Evolutionary conservation across 2,329 filamentous ascomycete species (phyloP), one percentile per base, ranked within the genome.

Genomic region (Cladophialophora exuberans): DNA sequence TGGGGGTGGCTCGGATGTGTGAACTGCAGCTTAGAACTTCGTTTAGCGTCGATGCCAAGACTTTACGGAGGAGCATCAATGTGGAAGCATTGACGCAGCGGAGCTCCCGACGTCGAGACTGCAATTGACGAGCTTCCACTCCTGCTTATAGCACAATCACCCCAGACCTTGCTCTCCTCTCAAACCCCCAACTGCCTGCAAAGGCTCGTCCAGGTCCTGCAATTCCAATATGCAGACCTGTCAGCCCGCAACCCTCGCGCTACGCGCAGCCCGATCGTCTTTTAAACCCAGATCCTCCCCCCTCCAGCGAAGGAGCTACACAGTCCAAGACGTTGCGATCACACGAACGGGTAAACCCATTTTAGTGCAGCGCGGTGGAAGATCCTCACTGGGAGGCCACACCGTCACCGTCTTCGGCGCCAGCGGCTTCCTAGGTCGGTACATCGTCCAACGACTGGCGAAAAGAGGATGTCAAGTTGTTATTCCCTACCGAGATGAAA

Each of bases 381-480:
- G 93, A 89, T 95, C 76, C 76, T 84, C 72, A n/a, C 59, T 65
- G 62, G 59, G 74, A 90, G 93, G 93, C 64, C 91, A 97, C 77
- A 97, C 92, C 61, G 93, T 89, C 59, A 99, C 94, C 56, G 93
- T 99, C 67, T 99, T 99, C 76, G 94, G 94, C 76, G 94, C 94
- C 69, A 97, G 92, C 59, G 94, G 94, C 62, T 93, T 96, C 73
- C 79, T 99, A 52, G 94, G 94, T 70, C 86, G 94, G 71, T 99
- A 99, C 74, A 96, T 99, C 70, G 94, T 99, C 70, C 96, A 97
- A 78, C 84, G 90, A 73, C 82, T 99, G 70, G 93, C 94, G 66
- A 87, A 89, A 62, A 85, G 91, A 77, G 94, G 94, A 86, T 96
- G 90, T 75, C 96, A 88, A 33, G 94, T 99, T 35, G 85, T 99